These are phyloP conservation scores for Lipomyces spencermartinsiae DNA, from an alignment of 805 yeast genomes.

Conservation along the genomic window DNA sequence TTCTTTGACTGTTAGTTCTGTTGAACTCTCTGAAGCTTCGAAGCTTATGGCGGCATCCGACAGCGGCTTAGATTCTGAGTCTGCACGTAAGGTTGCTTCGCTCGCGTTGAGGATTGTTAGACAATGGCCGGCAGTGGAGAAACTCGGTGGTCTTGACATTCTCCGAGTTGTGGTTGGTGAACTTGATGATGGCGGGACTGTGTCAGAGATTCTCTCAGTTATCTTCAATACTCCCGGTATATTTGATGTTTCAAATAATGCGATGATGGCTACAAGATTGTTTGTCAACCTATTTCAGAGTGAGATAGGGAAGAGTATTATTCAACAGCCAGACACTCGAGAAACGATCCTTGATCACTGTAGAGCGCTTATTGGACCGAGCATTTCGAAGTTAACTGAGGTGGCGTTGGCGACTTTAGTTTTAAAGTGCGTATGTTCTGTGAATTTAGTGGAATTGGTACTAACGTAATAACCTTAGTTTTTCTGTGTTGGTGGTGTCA, in stretches of 20 bases:
- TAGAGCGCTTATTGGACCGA: constrained; percentile 12
- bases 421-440: constrained; percentile 42
- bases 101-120: constrained; percentile 51
- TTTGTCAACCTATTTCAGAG: constrained; percentile 60
- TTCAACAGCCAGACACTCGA: constrained; percentile 22
- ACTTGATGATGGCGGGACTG: constrained; percentile 48
- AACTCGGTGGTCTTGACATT: constrained; percentile 65
- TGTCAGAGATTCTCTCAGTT: constrained; percentile 40
- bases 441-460: constrained; percentile 21
- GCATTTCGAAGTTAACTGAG: constrained; percentile 20
- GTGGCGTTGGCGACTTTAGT: constrained; percentile 40
- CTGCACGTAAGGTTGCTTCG: constrained; percentile 48
- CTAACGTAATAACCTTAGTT: constrained; percentile 43
- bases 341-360: constrained; percentile 30
- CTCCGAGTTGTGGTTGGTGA: constrained; percentile 57
- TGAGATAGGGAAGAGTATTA: constrained; percentile 40
- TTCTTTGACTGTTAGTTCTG: constrained; percentile 31
- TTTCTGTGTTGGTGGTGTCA: constrained; percentile 54
- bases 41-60: constrained; percentile 36
- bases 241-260: constrained; percentile 48
- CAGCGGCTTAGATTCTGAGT: constrained; percentile 35
- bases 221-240: constrained; percentile 38
- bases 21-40: constrained; percentile 39
- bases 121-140: constrained; percentile 56
- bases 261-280: constrained; percentile 64